Evolutionary conservation across 768 basidiomycete species (phyloP), one percentile per base, ranked within the genome.

Genomic region (Scleroderma citrinum): DNA sequence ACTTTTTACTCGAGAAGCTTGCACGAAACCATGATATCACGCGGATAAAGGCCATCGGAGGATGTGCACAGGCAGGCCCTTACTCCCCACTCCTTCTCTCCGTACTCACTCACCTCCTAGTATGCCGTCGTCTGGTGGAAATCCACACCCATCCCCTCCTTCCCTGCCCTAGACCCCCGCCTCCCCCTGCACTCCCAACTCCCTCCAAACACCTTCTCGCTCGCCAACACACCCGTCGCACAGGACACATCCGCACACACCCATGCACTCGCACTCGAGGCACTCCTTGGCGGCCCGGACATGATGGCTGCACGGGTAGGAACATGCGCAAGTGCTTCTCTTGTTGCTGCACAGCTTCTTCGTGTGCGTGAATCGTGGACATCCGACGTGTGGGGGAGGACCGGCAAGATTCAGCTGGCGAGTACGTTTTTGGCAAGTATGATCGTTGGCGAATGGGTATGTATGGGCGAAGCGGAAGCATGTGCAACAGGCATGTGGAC

Each of bases 41-140:
- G 21, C 76, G 81, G 60, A 82, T 92, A 56, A 83, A 81, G 63
- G 77, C 82, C 0, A 82, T 92, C 53, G 85, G 86, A 8, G 90
- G 90, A 31, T 73, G 83, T 56, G 86, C 90, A 1, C 88, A 88
- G 75, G 85, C 83, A 50, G n/a, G 72, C 68, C n/a, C 14, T 35
- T 13, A 4, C 34, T 35, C 34, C 5, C n/a, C 12, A 32, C 13
- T 24, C 5, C 20, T 4, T 36, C 30, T 26, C 38, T 11, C 45
- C 45, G 47, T 48, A 42, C 45, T 50, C 50, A 41, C 44, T 47
- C 7, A 13, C 13, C 26, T 40, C 24, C 35, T 51, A 72, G 81
- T 82, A 85, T 61, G 85, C 87, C 3, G 72, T 89, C 17, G 88
- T 92, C 35, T 91, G 87, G 86, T 91, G 88, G 87, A 88, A 87